Base-by-base conservation (phyloP, 1,284 basidiomycete species). In the Ganoderma leucocontextum region DNA sequence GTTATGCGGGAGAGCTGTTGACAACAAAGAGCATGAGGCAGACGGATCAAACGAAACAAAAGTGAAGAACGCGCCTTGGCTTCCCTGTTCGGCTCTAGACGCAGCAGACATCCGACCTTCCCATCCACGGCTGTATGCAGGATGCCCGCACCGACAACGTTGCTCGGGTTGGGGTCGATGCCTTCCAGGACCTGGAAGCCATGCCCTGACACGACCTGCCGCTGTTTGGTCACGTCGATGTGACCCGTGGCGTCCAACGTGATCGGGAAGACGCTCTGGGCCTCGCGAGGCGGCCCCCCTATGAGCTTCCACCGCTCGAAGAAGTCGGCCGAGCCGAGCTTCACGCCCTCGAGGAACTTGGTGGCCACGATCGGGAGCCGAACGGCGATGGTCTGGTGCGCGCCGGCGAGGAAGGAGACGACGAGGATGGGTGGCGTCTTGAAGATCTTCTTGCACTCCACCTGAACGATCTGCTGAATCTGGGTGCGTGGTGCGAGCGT, bases 231-330 rank as follows among this genome's bases (percentile, higher is more conserved):
- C 17, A 91, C 78, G 78, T 99, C 95, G 60, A 98, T 82, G 62
- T 93, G 88, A 5, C 93, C 94, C 3, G 82, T 79, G 9, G 82
- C 83, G 47, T 88, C 88, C 36, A 98, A 82, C 55, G 84, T 82
- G 73, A 99, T 91, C 0, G 92, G 88, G 81, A 98, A 98, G 70
- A 99, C 89, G 69, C 83, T 82, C 80, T 99, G 98, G 22, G 93
- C 89, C 82, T 99, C 98, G 65, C 96, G 87, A 33, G 96, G 96
- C 36, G 97, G 87, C 1, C 96, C 96, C 22, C 97, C 97, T 67
- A 99, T 98, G 75, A 98, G 84, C 80, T 96, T 96, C 98, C 98
- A 99, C 64, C 98, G 87, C 80, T 98, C 97, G 80, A 99, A 99
- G 86, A 99, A 99, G 74, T 97, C 94, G 0, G 87, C 83, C 68